Percentiles rank a stretch among this genome's conserved stretches.
These are phyloP conservation scores for Penicillium psychrofluorescens DNA, from an alignment of 495 filamentous ascomycete species.

Conservation along the genomic window DNA sequence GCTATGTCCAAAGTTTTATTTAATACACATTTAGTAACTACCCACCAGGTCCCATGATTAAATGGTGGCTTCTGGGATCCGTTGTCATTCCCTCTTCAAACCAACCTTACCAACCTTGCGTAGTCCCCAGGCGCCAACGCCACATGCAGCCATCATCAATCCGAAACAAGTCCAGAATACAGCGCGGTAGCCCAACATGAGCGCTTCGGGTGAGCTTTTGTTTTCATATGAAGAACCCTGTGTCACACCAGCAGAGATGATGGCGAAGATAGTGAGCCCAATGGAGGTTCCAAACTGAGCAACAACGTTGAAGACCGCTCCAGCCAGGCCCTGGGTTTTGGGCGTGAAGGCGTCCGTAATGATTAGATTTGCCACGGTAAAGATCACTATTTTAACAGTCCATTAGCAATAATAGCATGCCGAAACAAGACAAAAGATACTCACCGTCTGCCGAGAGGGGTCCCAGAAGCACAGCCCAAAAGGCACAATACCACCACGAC, in stretches of 20 bases:
- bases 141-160: conserved; percentile 30
- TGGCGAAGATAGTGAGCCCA: conserved; percentile 48
- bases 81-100: conserved; percentile 38
- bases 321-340: conserved; percentile 52
- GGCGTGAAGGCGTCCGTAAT: conserved; percentile 52
- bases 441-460: conserved; percentile 44
- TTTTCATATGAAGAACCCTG: conserved; percentile 15
- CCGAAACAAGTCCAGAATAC: conserved; percentile 56
- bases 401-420: conserved; percentile 19
- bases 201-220: conserved; percentile 26
- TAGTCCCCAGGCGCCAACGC: conserved; percentile 40
- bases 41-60: neutral
- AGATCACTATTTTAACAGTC: conserved; percentile 34
- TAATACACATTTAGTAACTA: too few species aligned
- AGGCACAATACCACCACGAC: conserved; percentile 51
- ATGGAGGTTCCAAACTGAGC: conserved; percentile 53
- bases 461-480: conserved; percentile 40
- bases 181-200: conserved; percentile 52
- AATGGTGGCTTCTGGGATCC: neutral
- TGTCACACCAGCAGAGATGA: conserved; percentile 48
- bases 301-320: conserved; percentile 59
- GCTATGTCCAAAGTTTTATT: neutral
- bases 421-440: conserved; percentile 11
- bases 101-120: conserved; percentile 47
- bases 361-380: conserved; percentile 50